Base-by-base conservation (phyloP, 176 grass and related monocot species). In the Cocos nucifera region DNA sequence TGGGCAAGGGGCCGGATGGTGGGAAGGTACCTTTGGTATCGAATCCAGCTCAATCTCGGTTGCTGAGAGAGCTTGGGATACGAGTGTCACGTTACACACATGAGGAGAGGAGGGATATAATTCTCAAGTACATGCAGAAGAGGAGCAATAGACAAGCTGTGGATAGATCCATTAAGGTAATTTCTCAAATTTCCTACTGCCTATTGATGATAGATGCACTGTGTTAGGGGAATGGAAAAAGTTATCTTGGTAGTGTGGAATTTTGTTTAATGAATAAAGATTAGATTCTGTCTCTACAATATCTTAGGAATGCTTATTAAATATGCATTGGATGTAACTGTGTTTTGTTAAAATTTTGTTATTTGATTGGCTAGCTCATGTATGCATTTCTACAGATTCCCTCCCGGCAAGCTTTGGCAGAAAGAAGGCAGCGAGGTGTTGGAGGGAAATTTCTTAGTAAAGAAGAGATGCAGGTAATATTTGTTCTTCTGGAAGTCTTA, bases 101-200 rank as follows among this genome's bases (percentile, higher is more conserved):
- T 63, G 92, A 97, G 79, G 87, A 91, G 69, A 89, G 92, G 65
- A 89, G 87, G 61, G 87, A 91, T 73, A 90, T 97, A 77, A 85
- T 97, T 75, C 69, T 82, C 44, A 89, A 86, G 65, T 97, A 97
- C 81, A 91, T 88, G 87, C 83, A 97, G 74, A 97, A 97, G 78
- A 83, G 92, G 69, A 88, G 76, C 69, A 82, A 59, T 55, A 83
- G 92, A 62, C 87, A 85, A 83, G 73, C 63, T 44, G 66, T 85
- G 17, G 77, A 88, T 51, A 75, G 83, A 50, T 56, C 83, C 49
- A 72, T 68, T 39, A 97, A 97, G 87, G 90, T 89, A 55, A 15
- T 39, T n/a, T 39, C 2, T 44, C 8, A 12, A 44, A 44, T 44
- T 12, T 44, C 35, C 10, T 12, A 44, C 9, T 44, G 35, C 9